phyloP scores from a whole-genome alignment of 305 asterid species.

The Fraxinus ornus region DNA sequence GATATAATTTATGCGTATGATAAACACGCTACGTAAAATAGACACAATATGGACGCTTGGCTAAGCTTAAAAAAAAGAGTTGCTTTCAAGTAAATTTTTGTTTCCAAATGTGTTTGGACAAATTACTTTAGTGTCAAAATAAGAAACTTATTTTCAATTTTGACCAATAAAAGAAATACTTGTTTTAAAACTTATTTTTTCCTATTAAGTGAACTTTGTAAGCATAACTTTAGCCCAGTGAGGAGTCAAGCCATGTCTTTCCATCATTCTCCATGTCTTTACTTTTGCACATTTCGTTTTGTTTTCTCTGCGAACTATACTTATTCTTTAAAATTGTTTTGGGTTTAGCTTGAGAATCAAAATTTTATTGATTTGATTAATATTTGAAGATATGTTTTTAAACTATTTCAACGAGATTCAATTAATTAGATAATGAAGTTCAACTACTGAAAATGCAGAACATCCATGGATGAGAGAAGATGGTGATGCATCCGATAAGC shows the following conservation, averaged over 20 bases:
- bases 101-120: not conserved
- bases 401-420: not conserved
- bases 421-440: not conserved
- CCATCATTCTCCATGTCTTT: not conserved
- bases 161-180: not conserved
- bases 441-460: conserved; percentile 40
- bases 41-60: not conserved
- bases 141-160: not conserved
- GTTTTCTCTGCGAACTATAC: not conserved
- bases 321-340: not conserved
- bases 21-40: not conserved
- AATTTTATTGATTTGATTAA: not conserved
- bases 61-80: not conserved
- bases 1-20: not conserved
- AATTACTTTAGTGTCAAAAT: not conserved
- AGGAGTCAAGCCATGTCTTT: not conserved
- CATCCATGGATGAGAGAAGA: conserved; percentile 99
- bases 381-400: not conserved
- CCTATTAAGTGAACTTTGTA: not conserved
- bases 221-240: not conserved
- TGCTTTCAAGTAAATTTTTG: not conserved
- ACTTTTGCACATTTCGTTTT: not conserved
- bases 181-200: not conserved
- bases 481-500: conserved; percentile 94
- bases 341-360: not conserved